Evolutionary conservation across 495 filamentous ascomycete species (phyloP), one percentile per base, ranked within the genome.

Genomic region (Podospora bellae-mahoneyi): DNA sequence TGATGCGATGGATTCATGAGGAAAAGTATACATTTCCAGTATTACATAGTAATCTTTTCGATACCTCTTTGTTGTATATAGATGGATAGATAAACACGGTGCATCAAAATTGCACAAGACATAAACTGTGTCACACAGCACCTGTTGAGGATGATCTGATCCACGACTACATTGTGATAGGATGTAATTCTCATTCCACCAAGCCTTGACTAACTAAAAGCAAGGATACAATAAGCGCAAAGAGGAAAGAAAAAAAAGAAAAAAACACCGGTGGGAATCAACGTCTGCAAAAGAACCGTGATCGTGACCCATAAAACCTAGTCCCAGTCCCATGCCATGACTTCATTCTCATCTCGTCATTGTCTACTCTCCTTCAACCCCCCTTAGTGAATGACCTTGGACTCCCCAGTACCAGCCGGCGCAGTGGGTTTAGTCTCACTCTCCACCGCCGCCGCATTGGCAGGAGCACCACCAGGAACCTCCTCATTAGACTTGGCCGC

Each of bases 401-500:
- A 64, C 15, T 64, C 58, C 13, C 65, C 68, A 7, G 26, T 32
- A 23, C 65, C 65, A n/a, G 64, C 54, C 32, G 39, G 23, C 19
- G 54, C 54, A 16, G 30, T 53, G 9, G 70, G 70, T 34, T 64
- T 62, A 28, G 64, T 16, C 39, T 48, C 65, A 15, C 62, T 61
- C 65, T 71, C 70, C 9, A 60, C 64, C 4, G 64, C 67, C 10
- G 60, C 48, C 5, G 70, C 68, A 34, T 70, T 56, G 0, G 60
- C 62, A 7, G 62, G 63, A 32, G 67, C 62, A 4, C 30, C 64
- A 3, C 68, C 70, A 3, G 70, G 67, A 4, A 69, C 67, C 19
- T 72, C 64, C 55, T 69, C 58, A n/a, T 69, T 67, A 44, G 65
- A 19, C 54, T 62, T 48, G 18, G 30, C 57, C 28, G 28, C 69